Base-by-base conservation (phyloP, 352 stramenopile species). In the Phytophthora citricola region DNA sequence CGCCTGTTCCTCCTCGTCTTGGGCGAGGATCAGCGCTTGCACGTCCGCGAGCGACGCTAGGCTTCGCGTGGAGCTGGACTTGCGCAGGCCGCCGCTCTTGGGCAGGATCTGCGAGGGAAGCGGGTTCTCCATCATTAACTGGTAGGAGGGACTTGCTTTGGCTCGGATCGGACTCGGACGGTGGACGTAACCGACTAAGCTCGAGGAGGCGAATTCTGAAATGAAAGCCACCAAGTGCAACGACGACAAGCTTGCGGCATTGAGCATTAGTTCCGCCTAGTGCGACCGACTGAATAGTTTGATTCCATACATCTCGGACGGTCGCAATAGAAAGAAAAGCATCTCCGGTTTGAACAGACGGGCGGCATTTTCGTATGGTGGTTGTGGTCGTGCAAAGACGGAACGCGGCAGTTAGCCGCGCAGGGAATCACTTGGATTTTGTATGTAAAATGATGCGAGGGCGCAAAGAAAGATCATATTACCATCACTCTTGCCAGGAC, bases 61-160 rank as follows among this genome's bases (percentile, higher is more conserved):
- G 48, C 81, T 85, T 54, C 79, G 84, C 8, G 83, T 80, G 1
- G 83, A 89, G 51, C 74, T 69, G 39, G 81, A 90, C 44, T 86
- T 85, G 48, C 78, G 81, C 71, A 92, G 50, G 26, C 61, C 58
- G 27, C 63, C 54, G 17, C 47, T 52, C 40, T 70, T 66, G 20
- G 66, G 58, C 12, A 83, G 57, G 32, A 66, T 68, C 6, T 56
- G 56, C 9, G 72, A 66, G 48, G 48, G 60, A 41, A 79, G 58
- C 15, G 64, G 67, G 63, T 72, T 78, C 52, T 83, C 71, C 76
- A 85, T 78, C 48, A 51, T 67, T 31, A 10, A 38, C 5, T n/a
- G 20, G 29, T 41, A 31, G n/a, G 40, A 49, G 40, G 7, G 20
- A 46, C 24, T 20, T 32, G 36, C 26, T 58, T 36, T 51, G 46